These are phyloP conservation scores for Fusarium scirpi DNA, from an alignment of 2,329 filamentous ascomycete species.

Conservation along the genomic window DNA sequence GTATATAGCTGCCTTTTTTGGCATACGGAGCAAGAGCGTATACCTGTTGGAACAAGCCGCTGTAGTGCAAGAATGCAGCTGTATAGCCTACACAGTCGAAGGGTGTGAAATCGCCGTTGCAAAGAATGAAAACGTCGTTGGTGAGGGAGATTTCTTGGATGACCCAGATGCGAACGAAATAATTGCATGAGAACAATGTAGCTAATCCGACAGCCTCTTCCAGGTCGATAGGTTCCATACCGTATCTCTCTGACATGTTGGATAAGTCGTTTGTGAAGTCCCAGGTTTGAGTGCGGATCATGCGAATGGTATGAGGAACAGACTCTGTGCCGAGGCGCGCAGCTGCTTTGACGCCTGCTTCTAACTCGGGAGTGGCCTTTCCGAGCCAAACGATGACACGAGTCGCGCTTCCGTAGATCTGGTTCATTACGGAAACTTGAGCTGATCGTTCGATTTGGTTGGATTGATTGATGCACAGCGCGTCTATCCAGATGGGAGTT, in stretches of 20 bases:
- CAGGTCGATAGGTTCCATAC: not conserved
- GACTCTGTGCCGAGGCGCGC: not conserved
- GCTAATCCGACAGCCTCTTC: not conserved
- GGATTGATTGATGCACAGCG: slow-evolving; percentile 12
- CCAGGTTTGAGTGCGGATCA: not conserved
- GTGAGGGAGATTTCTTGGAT: not conserved
- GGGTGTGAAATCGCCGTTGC: not conserved
- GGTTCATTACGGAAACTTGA: not conserved
- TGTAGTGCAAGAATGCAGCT: slow-evolving; percentile 1
- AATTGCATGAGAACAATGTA: not conserved
- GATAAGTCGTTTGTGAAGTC: not conserved
- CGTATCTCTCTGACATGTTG: not conserved
- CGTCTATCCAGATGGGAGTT: slow-evolving; percentile 7
- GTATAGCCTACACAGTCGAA: slow-evolving; percentile 1
- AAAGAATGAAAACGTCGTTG: not conserved
- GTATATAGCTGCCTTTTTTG: no score
- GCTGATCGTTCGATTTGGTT: not conserved
- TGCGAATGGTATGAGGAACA: not conserved
- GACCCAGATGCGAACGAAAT: not conserved
- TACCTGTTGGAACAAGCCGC: not conserved
- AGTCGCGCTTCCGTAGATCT: slow-evolving; percentile 3
- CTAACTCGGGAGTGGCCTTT: not conserved
- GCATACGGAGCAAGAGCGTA: not conserved
- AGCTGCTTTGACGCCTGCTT: not conserved
- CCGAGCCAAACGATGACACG: slow-evolving; percentile 14